Base-by-base conservation (phyloP, 2,329 filamentous ascomycete species). In the Magnaporthiopsis incrustans region DNA sequence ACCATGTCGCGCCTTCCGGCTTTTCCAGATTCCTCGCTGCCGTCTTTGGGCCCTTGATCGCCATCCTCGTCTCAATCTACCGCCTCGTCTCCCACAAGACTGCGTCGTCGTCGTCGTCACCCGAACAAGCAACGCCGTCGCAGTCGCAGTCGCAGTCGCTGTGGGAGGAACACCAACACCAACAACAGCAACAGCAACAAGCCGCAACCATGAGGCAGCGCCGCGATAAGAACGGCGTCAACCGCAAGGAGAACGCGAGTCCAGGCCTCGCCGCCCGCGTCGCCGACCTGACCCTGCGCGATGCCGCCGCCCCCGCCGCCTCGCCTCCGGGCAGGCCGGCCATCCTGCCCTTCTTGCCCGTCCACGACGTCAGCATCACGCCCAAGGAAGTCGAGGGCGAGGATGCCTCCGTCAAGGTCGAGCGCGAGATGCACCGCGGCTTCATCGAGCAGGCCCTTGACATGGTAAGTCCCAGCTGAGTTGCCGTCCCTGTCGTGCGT, bases 371-470 rank as follows among this genome's bases (percentile, higher is more conserved):
- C 26, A 32, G 38, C 53, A n/a, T 44, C 25, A 12, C 62, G 27
- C 72, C 71, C n/a, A 70, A 68, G 65, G 72, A 72, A 8, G 70
- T 71, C 26, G 74, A 66, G 63, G 73, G 72, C 64, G 72, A 74
- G 64, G 72, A 71, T 56, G 70, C 68, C 25, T 67, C 64, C 7
- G 63, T 66, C 57, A 67, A 67, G 33, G 69, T 67, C 4, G 79
- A 82, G 66, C 75, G 73, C 63, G 74, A 73, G 38, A 71, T 78
- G 27, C 82, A 85, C 67, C 76, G 81, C 65, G 75, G 73, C 58
- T 97, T 92, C 77, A 97, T 96, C 86, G 85, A 88, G 69, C 89
- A 94, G 74, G 93, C 93, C 67, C 83, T 97, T 69, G 83, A 87
- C 69, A 96, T 97, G 92, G 91, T 94, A 78, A 71, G 80, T 73